phyloP scores from a whole-genome alignment of 148 eudicot genomes.

The Polygonum maritimum region DNA sequence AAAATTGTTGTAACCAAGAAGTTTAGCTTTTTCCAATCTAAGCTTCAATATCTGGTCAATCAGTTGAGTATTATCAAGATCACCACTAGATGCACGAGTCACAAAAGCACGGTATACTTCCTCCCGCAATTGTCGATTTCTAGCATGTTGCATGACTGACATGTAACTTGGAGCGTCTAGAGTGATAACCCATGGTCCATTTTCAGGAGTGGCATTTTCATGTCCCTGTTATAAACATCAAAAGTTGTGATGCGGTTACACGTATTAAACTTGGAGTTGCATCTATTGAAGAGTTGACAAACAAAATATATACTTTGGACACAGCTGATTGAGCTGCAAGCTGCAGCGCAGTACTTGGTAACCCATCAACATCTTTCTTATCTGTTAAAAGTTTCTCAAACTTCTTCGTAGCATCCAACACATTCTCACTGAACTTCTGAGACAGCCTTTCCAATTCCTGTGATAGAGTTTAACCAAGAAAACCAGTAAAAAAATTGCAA shows the following conservation, averaged over 20 bases:
- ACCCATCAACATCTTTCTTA: slow-evolving; percentile 84
- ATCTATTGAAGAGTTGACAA: background rate
- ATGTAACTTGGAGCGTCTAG: slow-evolving; percentile 85
- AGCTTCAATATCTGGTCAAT: slow-evolving; percentile 84
- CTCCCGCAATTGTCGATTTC: slow-evolving; percentile 75
- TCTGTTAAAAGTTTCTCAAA: slow-evolving; percentile 80
- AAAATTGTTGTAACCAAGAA: slow-evolving; percentile 84
- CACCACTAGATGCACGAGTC: slow-evolving; percentile 94
- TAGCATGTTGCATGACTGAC: slow-evolving; percentile 94
- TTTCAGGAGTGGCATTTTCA: slow-evolving; percentile 85
- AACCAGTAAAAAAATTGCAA: background rate
- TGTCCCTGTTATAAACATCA: slow-evolving; percentile 55
- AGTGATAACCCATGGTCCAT: slow-evolving; percentile 96
- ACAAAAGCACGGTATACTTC: slow-evolving; percentile 88
- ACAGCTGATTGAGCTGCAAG: slow-evolving; percentile 95
- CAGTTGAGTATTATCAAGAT: slow-evolving; percentile 74
- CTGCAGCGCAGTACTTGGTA: slow-evolving; percentile 85
- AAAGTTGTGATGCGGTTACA: background rate
- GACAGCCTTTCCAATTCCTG: slow-evolving; percentile 82
- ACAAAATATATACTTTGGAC: slow-evolving; percentile 46
- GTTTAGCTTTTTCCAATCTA: slow-evolving; percentile 79
- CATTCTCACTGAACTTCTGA: slow-evolving; percentile 87
- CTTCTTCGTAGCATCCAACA: slow-evolving; percentile 93
- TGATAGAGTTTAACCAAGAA: background rate
- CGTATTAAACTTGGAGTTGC: background rate